phyloP scores from a whole-genome alignment of 768 basidiomycete species.

The Lentinula sp. region DNA sequence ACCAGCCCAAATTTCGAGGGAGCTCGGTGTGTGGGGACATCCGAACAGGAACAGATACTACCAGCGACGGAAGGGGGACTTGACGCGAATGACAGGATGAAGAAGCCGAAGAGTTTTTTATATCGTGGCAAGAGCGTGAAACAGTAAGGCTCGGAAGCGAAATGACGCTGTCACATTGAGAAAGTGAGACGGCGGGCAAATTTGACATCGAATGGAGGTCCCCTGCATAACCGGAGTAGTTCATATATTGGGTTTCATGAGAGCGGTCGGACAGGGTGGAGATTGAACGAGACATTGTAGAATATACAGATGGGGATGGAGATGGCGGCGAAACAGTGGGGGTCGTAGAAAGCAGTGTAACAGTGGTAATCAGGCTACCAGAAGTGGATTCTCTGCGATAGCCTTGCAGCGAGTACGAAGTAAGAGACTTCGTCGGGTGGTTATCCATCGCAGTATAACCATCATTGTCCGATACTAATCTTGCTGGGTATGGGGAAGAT shows the following conservation, averaged over 20 bases:
- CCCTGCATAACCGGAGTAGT: not conserved
- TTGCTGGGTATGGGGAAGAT: not conserved
- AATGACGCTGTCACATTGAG: slow-evolving; percentile 7
- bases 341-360: slow-evolving; percentile 3
- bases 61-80: not conserved
- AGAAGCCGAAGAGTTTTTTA: slow-evolving; percentile 4
- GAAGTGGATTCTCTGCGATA: not conserved
- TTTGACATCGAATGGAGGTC: not conserved
- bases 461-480: not conserved
- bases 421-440: not conserved
- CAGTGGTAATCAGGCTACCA: not conserved
- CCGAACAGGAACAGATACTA: slow-evolving; percentile 10
- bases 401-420: not conserved
- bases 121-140: slow-evolving; percentile 11
- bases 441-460: not conserved
- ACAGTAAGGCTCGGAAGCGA: not conserved
- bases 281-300: slow-evolving; percentile 8
- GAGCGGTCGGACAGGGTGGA: not conserved
- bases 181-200: slow-evolving; percentile 5
- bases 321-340: slow-evolving; percentile 22
- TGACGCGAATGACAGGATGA: slow-evolving; percentile 1
- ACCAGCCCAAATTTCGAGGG: slow-evolving; percentile 44
- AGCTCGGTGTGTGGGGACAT: slow-evolving; percentile 10
- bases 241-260: not conserved
- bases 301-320: slow-evolving; percentile 20